These are phyloP conservation scores for Kregervanrija pseudodelftensis DNA, from an alignment of 805 yeast genomes.

Conservation along the genomic window DNA sequence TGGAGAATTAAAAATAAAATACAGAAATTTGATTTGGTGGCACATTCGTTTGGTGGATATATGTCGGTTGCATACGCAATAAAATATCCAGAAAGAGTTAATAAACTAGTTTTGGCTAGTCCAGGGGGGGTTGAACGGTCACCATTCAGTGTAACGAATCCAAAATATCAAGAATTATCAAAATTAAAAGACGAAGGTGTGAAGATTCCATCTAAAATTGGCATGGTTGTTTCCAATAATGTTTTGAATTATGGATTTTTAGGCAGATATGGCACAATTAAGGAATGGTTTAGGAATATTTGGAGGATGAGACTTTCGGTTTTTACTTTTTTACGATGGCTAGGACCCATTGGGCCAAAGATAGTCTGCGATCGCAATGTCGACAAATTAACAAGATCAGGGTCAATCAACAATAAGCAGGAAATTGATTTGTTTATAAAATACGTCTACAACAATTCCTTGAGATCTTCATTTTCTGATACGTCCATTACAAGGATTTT, in stretches of 20 bases:
- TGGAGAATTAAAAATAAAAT: conserved; percentile 52
- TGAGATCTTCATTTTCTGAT: conserved; percentile 28
- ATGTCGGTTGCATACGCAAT: conserved; percentile 58
- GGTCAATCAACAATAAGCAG: conserved; percentile 13
- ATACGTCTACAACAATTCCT: conserved; percentile 28
- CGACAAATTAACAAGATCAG: conserved; percentile 24
- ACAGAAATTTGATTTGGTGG: conserved; percentile 53
- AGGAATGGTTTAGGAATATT: conserved; percentile 28
- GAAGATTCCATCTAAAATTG: conserved; percentile 5
- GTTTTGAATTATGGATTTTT: conserved; percentile 40
- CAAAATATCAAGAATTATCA: conserved; percentile 15
- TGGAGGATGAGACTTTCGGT: conserved; percentile 37
- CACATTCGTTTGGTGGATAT: conserved; percentile 79
- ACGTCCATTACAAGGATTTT: conserved; percentile 38
- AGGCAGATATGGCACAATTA: conserved; percentile 38
- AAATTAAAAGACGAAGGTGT: conserved; percentile 3
- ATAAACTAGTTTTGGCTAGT: conserved; percentile 52
- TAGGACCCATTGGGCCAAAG: conserved; percentile 33
- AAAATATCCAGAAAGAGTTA: conserved; percentile 47
- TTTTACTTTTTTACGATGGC: conserved; percentile 41
- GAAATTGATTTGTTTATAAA: conserved; percentile 26
- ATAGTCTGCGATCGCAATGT: conserved; percentile 21
- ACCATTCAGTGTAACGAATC: conserved; percentile 49
- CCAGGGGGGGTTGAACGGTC: conserved; percentile 78
- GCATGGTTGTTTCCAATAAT: conserved; percentile 32